Conservation (phyloP, 441 rosid genomes). For the Brassica hybrid region DNA sequence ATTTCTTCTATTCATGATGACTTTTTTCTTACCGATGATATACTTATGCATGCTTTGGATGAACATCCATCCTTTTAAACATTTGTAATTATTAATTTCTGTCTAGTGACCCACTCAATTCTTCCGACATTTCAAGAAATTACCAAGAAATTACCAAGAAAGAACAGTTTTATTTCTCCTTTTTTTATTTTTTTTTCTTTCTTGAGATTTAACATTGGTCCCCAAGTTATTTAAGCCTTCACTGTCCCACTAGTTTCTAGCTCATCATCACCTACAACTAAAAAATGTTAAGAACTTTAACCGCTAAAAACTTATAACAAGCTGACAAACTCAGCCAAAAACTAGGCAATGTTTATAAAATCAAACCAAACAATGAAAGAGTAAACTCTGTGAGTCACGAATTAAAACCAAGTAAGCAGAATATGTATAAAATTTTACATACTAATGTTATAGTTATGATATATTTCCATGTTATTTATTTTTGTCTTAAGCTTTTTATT, state of each 20-base stretch:
- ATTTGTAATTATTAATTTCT: conserved; percentile 30
- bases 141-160: neutral
- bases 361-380: neutral
- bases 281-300: neutral
- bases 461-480: neutral
- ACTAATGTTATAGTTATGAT: neutral
- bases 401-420: neutral
- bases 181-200: neutral
- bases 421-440: neutral
- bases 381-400: neutral
- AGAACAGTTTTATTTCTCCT: too few species aligned
- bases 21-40: neutral
- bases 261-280: conserved; percentile 10
- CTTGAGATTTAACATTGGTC: conserved; percentile 16
- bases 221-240: conserved; percentile 4
- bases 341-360: neutral
- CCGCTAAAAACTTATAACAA: neutral
- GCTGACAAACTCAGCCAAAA: neutral
- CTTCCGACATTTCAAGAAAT: neutral
- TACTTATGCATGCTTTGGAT: neutral
- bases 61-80: neutral
- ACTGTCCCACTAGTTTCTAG: conserved; percentile 9
- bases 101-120: conserved; percentile 14
- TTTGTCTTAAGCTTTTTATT: neutral
- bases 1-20: conserved; percentile 23